Percentiles rank a stretch among this genome's conserved stretches.
These are phyloP conservation scores for Vachellia pachyceras DNA, from an alignment of 306 rosid genomes.

Conservation along the genomic window DNA sequence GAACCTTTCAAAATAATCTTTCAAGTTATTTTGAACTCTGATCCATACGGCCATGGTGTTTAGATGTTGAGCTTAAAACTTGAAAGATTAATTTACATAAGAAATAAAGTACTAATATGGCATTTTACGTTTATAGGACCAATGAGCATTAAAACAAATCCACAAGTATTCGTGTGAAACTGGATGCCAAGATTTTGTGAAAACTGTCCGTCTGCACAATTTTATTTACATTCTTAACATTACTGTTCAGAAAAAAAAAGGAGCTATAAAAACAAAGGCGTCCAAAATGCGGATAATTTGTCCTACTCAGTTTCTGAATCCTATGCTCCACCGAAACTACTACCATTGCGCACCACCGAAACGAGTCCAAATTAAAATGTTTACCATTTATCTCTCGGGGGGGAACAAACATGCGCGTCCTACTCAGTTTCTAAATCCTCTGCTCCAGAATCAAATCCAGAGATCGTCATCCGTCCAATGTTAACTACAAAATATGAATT, in stretches of 20 bases:
- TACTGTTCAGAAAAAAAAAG: not conserved
- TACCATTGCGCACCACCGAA: no score
- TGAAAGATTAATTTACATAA: not conserved
- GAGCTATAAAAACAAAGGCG: not conserved
- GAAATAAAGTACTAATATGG: not conserved
- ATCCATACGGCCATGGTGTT: not conserved
- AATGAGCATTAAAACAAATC: not conserved
- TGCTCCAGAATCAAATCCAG: constrained; percentile 67
- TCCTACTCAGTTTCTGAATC: no score
- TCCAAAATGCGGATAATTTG: no score
- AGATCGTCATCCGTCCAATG: constrained; percentile 79
- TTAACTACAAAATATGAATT: constrained; percentile 63
- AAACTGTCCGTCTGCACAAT: not conserved
- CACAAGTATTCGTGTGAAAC: not conserved
- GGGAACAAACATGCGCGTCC: not conserved
- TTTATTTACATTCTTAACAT: not conserved
- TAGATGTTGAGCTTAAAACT: not conserved
- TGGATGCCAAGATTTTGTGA: not conserved
- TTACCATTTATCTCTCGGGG: not conserved
- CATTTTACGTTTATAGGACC: not conserved
- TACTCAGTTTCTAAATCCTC: constrained; percentile 51
- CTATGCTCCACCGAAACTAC: no score
- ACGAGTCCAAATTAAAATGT: not conserved
- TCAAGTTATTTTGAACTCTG: no score
- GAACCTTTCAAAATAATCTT: not conserved